Conservation (phyloP, 2,329 filamentous ascomycete species). For the Orbilia quercus region DNA sequence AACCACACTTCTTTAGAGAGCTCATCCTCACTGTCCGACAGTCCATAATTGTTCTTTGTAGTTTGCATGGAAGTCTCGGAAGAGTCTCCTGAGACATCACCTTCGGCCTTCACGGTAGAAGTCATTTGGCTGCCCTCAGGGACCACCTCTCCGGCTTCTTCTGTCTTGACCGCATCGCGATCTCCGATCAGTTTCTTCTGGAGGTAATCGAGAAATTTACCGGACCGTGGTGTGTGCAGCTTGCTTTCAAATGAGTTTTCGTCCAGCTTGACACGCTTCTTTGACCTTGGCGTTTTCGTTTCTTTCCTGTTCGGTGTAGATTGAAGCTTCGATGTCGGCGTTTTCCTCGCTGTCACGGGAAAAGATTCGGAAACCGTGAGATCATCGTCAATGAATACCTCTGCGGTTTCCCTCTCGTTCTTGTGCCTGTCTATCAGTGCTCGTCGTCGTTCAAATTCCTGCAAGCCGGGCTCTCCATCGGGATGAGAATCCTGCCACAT, state of each 20-base stretch:
- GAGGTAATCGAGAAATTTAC: conserved; percentile 43
- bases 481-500: conserved; percentile 59
- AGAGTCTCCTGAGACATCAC: not conserved
- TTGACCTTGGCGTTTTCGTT: conserved; percentile 28
- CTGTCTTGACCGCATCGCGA: conserved; percentile 13
- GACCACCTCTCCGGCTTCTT: not conserved
- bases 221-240: conserved; percentile 48
- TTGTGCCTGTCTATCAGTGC: conserved; percentile 32
- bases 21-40: conserved; percentile 51
- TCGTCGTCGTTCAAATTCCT: conserved; percentile 41
- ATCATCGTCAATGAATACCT: conserved; percentile 8
- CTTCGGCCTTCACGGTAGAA: not conserved
- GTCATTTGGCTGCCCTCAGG: not conserved
- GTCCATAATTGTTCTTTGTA: conserved; percentile 21
- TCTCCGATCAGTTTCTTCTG: conserved; percentile 19
- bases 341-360: conserved; percentile 26
- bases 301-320: conserved; percentile 25
- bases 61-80: conserved; percentile 18
- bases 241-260: conserved; percentile 32
- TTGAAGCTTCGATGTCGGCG: conserved; percentile 14
- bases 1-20: conserved; percentile 31
- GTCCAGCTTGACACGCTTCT: conserved; percentile 15
- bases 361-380: conserved; percentile 9
- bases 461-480: conserved; percentile 57
- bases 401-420: conserved; percentile 1